Evolutionary conservation across 176 grass and related monocot species (phyloP), one percentile per base, ranked within the genome.

Genomic region (Avena insularis): DNA sequence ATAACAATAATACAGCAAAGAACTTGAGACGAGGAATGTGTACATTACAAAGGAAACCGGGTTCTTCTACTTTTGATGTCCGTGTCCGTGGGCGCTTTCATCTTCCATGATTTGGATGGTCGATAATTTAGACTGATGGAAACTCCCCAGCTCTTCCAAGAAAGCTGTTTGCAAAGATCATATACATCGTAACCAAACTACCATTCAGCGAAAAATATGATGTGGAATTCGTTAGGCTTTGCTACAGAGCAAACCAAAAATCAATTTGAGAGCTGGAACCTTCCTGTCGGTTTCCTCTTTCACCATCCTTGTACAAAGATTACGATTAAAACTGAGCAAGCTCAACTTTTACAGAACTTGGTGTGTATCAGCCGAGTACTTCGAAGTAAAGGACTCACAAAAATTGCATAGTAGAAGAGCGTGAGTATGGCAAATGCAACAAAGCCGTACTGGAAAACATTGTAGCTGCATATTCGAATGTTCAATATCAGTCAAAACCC

Each of bases 371-470:
- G 75, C 6, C 75, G 74, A 56, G 49, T 55, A 85, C 16, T 71
- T 83, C 13, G 33, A 16, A 43, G 40, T 43, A 43, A 43, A 43
- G 40, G 38, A 85, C 97, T 94, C 87, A 99, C 97, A 45, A 96
- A 96, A 84, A 90, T 84, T 0, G 90, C 92, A 84, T 99, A 99
- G 89, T 92, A 94, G 40, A 99, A 85, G 66, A 99, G 94, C 0
- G 97, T 99, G 83, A 99, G 88, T 79, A 99, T 86, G 49, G 94
- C 97, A 75, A 99, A 91, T 77, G 84, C 91, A 66, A 99, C 92
- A 93, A 99, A 99, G 53, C 86, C 94, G 71, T 99, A 99, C 76
- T 99, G 97, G 86, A 99, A 99, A 60, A 99, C 90, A 73, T 96
- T 99, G 84, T 99, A 96, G 85, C 97, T 99, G 92, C 36, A 81